Conservation (phyloP, 208 protist genomes). For the Trichomonas gallinae region DNA sequence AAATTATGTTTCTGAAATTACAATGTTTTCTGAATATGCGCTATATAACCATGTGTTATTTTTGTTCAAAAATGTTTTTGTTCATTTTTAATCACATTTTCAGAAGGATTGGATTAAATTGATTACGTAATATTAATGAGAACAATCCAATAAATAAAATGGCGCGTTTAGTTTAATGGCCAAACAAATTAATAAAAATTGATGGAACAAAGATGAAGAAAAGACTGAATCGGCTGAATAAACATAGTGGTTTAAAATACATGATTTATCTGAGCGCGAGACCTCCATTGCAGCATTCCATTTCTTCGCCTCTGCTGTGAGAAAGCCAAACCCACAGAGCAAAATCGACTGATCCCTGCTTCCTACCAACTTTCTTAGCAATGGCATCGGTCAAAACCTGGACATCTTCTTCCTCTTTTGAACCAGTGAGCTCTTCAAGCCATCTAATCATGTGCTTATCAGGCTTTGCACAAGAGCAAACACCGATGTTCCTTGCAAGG, state of each 20-base stretch:
- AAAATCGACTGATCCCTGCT: not conserved
- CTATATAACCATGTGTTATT: too few species aligned
- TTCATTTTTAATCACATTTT: too few species aligned
- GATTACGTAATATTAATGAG: too few species aligned
- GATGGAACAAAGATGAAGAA: too few species aligned
- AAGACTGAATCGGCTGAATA: too few species aligned
- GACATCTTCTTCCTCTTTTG: not conserved
- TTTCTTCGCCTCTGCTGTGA: not conserved
- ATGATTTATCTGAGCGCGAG: not conserved
- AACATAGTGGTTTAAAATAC: not conserved
- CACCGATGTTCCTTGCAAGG: not conserved
- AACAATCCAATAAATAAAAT: too few species aligned
- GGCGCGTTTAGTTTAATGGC: too few species aligned
- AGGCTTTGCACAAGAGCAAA: not conserved
- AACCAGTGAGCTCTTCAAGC: not conserved
- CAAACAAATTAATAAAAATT: too few species aligned
- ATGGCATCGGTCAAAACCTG: not conserved
- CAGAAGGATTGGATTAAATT: too few species aligned
- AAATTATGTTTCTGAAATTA: too few species aligned
- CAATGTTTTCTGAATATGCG: too few species aligned
- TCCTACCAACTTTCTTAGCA: not conserved
- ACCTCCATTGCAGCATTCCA: not conserved
- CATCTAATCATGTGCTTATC: not conserved
- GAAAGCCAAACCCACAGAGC: conserved; percentile 10
- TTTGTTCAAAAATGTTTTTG: too few species aligned